Evolutionary conservation across 1,284 basidiomycete species (phyloP).

Genomic region (Boletus semigastroideus): DNA sequence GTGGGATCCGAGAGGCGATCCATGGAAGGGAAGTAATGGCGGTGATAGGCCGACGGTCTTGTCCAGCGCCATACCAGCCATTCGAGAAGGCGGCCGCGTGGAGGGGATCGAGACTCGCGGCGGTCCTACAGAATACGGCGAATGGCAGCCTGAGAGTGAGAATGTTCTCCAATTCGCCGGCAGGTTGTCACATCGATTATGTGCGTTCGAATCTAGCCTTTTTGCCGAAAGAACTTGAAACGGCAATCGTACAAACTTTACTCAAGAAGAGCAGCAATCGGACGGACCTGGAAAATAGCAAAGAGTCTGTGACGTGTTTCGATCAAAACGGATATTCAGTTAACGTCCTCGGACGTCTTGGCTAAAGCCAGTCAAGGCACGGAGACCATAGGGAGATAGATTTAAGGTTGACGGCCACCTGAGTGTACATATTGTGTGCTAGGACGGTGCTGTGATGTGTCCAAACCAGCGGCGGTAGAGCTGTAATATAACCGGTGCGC

Average conservation of each 20-base stretch:
- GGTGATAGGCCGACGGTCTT: constrained; percentile 26
- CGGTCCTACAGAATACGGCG: constrained; percentile 5
- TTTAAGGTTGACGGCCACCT: not conserved
- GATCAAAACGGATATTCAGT: constrained; percentile 10
- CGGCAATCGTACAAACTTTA: constrained; percentile 8
- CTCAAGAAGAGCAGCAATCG: constrained; percentile 7
- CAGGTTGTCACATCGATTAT: constrained; percentile 11
- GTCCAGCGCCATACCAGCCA: constrained; percentile 14
- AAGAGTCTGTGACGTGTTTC: constrained; percentile 7
- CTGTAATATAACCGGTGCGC: constrained; percentile 77
- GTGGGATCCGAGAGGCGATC: constrained; percentile 18
- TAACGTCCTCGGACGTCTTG: constrained; percentile 3
- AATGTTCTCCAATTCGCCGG: constrained; percentile 4
- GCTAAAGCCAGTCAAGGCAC: constrained; percentile 9
- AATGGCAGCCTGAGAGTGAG: not conserved
- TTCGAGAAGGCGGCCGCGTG: constrained; percentile 25
- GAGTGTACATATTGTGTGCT: not conserved
- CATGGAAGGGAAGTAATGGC: constrained; percentile 23
- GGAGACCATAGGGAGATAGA: constrained; percentile 8
- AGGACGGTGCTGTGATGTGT: not conserved
- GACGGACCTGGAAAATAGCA: constrained; percentile 9
- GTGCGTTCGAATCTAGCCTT: constrained; percentile 10
- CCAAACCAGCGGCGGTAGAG: constrained; percentile 19
- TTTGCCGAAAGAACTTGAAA: constrained; percentile 9
- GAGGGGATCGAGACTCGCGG: constrained; percentile 16